Base-by-base conservation (phyloP, 106 monocot species). In the Posidonia australis region DNA sequence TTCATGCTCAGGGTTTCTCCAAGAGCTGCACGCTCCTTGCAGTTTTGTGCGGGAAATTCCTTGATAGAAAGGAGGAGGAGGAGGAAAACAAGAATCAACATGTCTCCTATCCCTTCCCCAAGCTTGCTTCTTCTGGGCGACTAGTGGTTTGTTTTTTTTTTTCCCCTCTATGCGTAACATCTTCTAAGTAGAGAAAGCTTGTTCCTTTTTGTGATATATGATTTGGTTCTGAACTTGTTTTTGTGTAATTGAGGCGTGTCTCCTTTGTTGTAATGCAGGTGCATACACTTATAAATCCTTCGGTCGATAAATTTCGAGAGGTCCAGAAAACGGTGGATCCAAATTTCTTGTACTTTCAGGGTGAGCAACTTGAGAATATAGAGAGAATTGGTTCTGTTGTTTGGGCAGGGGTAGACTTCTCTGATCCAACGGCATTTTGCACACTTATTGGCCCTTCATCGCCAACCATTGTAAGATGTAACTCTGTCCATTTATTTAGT, bases 381-480 rank as follows among this genome's bases (percentile, higher is more conserved):
- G 83, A 78, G 63, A 82, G 82, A 49, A 87, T 91, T 56, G 98
- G 91, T 10, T 75, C 78, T 11, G 69, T 98, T 62, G 62, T 79
- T 23, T 91, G 87, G 98, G 79, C 73, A 48, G 67, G 70, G 12
- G 31, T 60, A 16, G 71, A 85, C 46, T 23, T 87, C 19, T 91
- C 79, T 9, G 91, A 88, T 13, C 87, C 91, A 5, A 62, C 79
- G 13, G 57, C n/a, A 0, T 65, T 98, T 20, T 55, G 75, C 52
- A 77, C 82, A 32, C 87, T 98, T 47, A 66, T 98, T 45, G 65
- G 79, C 25, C 72, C 91, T 60, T 60, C 78, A 63, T 56, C 83
- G 14, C 91, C 98, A 7, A 81, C 87, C 24, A 98, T 91, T 58
- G 98, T 98, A 85, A 81, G 87, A 54, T 58, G 16, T n/a, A n/a